Evolutionary conservation across 768 basidiomycete species (phyloP), one percentile per base, ranked within the genome.

Genomic region (Hysterangium stoloniferum): DNA sequence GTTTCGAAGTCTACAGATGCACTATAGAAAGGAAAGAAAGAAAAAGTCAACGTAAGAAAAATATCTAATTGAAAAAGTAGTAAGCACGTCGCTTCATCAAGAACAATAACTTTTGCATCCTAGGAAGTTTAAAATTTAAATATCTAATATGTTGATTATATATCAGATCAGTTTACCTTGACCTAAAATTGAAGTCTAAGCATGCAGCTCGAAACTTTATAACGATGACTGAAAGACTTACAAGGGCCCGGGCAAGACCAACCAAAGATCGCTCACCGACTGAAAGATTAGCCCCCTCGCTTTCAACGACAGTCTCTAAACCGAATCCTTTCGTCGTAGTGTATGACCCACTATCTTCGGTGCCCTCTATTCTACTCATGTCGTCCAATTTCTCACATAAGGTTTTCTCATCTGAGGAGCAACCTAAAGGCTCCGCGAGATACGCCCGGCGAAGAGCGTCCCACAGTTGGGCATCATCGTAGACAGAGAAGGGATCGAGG

Each of bases 371-470:
- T 13, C 17, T 8, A 41, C 22, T 20, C 64, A 81, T 78, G 52
- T 84, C 77, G 12, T 88, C 67, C n/a, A 25, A 5, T 15, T 35
- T n/a, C n/a, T 40, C 17, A 48, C 38, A 4, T 31, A 27, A 15
- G 43, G 44, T 22, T 52, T 25, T 17, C 34, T 35, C 54, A 8
- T 56, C 58, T 45, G 79, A 77, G 45, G 48, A 79, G n/a, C n/a
- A n/a, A n/a, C n/a, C n/a, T n/a, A n/a, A 48, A 4, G 70, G 68
- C 32, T 64, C 59, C 43, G 67, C 60, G 27, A 78, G 62, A 60
- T 71, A 74, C 1, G 84, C 78, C 31, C 84, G 73, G 17, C 76
- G 76, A n/a, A 89, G 68, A 4, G 86, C 84, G 61, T 84, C 82
- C 78, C 82, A 85, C 2, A 89, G 64, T 8, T 71, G 67, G 4